Evolutionary conservation across 2,329 filamentous ascomycete genomes (phyloP).

Genomic region (Elsinoe australis): DNA sequence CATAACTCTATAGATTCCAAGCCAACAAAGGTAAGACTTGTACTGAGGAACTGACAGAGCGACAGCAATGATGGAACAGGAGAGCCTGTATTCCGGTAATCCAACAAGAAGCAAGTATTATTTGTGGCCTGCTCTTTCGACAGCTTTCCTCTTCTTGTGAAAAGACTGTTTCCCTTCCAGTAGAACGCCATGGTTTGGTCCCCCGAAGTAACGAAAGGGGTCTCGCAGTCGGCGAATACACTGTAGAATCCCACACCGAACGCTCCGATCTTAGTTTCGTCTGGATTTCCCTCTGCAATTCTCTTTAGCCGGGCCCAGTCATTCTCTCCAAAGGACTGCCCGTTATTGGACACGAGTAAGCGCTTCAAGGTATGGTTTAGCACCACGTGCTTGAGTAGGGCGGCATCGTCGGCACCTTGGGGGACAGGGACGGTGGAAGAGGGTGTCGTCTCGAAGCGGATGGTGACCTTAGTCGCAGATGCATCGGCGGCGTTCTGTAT

Average conservation of each 20-base stretch:
- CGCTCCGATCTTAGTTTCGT: conserved; percentile 97
- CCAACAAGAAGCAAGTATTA: conserved; percentile 79
- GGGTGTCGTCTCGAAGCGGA: conserved; percentile 86
- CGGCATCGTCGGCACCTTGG: conserved; percentile 56
- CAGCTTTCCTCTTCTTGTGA: conserved; percentile 76
- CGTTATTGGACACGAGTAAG: conserved; percentile 88
- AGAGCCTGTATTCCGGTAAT: conserved; percentile 83
- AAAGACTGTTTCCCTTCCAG: conserved; percentile 97
- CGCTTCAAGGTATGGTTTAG: conserved; percentile 78
- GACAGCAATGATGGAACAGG: conserved; percentile 79
- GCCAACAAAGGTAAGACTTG: conserved; percentile 90
- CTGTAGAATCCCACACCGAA: conserved; percentile 99
- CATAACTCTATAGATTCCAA: conserved; percentile 81
- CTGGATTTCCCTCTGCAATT: conserved; percentile 97
- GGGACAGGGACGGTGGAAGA: conserved; percentile 69
- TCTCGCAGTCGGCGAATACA: conserved; percentile 95
- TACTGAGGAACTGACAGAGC: conserved; percentile 85
- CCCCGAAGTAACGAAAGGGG: conserved; percentile 92
- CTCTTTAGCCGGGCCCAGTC: conserved; percentile 92
- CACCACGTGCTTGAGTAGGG: conserved; percentile 72
- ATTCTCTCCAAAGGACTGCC: conserved; percentile 74
- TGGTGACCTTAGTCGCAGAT: conserved; percentile 77
- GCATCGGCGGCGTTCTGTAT: conserved; percentile 99
- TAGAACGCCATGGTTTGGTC: conserved; percentile 95
- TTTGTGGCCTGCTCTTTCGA: conserved; percentile 57